Evolutionary conservation across 2,329 filamentous ascomycete genomes (phyloP), one percentile per base, ranked within the genome.

Genomic region (Arthrobotrys conoides): DNA sequence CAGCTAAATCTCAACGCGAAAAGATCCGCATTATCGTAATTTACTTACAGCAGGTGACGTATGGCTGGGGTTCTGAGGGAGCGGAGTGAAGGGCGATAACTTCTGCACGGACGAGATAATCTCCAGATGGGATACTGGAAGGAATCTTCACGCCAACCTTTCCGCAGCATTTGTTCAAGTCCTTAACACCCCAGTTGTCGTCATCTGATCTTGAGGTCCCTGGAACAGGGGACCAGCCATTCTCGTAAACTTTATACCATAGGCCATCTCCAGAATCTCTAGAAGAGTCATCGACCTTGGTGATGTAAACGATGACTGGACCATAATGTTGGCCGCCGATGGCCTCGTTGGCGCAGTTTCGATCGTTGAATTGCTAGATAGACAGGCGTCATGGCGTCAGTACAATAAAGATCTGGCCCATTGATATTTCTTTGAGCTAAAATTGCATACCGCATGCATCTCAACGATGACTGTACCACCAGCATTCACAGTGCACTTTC

Each of bases 41-140:
- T 41, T 4, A 57, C 65, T 66, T 66, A 76, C 72, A 83, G 80
- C 84, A 86, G 18, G 82, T 83, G 59, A 84, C 81, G 71, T 85
- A 85, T 76, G 85, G 84, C 71, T 86, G 84, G 20, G 85, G 84
- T 30, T 86, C 85, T 63, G 83, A 84, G 79, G 86, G 83, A 16
- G 87, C 87, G 18, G 87, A 87, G 83, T 89, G 87, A 53, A 89
- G 84, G 5, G 87, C 87, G 49, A 89, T 85, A 36, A 87, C 84
- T 84, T 89, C 88, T 30, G 87, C 86, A 51, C 88, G 86, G 82
- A 90, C 83, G 30, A 89, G 86, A 80, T 89, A 89, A 63, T 89
- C 85, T 53, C 88, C 88, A 0, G 87, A 84, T 2, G 87, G 86
- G 73, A 89, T 85, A 83, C 86, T 87, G 38, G 84, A 82, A 48